Conservation (phyloP, 1,284 basidiomycete species). For the Porogramme epimiltina region DNA sequence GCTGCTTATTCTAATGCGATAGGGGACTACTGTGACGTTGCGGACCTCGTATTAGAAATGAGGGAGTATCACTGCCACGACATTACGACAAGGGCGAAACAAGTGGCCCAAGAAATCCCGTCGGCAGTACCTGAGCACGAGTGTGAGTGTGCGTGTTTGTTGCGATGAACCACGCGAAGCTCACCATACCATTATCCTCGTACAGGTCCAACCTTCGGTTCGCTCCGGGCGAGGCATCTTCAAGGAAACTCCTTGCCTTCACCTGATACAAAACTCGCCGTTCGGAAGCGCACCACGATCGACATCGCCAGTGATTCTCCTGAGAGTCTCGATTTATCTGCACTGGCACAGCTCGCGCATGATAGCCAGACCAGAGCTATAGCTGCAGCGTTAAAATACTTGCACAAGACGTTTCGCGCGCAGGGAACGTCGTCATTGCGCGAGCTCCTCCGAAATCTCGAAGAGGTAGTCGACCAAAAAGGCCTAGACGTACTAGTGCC, state of each 20-base stretch:
- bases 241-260: conserved; percentile 7
- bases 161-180: neutral
- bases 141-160: neutral
- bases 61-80: conserved; percentile 24
- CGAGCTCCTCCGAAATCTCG: neutral
- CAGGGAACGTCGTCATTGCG: neutral
- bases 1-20: neutral
- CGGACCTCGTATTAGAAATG: conserved; percentile 29
- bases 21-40: conserved; percentile 30
- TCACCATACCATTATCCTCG: neutral
- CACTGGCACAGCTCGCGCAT: conserved; percentile 20
- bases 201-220: conserved; percentile 11
- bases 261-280: conserved; percentile 9
- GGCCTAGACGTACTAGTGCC: conserved; percentile 14
- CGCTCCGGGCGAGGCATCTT: conserved; percentile 5
- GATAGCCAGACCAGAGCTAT: conserved; percentile 27
- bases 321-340: conserved; percentile 19
- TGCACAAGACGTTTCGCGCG: conserved; percentile 29
- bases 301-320: conserved; percentile 12
- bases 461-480: neutral
- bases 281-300: conserved; percentile 16
- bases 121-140: conserved; percentile 20
- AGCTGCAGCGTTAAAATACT: conserved; percentile 13
- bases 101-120: conserved; percentile 23
- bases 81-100: conserved; percentile 19